Percentiles rank a stretch among this genome's conserved stretches.
These are phyloP conservation scores for Podospora appendiculata DNA, from an alignment of 495 filamentous ascomycete species.

Conservation along the genomic window DNA sequence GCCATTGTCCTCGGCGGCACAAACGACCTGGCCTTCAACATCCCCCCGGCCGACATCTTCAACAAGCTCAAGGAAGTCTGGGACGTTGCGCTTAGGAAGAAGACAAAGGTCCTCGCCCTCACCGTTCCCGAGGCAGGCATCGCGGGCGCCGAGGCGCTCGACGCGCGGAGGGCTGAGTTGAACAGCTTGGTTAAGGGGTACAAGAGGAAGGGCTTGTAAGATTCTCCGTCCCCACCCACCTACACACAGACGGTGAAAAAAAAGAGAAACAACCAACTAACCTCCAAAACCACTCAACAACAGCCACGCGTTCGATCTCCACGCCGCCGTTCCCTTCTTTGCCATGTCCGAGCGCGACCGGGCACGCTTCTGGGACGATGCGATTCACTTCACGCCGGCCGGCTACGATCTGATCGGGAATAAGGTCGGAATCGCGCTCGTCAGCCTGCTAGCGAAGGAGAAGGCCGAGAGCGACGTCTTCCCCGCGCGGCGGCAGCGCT, in stretches of 20 bases:
- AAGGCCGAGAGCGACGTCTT: conserved; percentile 13
- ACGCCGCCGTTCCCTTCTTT: conserved; percentile 43
- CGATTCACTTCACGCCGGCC: conserved; percentile 48
- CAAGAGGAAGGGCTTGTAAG: conserved; percentile 38
- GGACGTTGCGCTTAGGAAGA: conserved; percentile 35
- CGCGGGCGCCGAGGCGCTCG: conserved; percentile 12
- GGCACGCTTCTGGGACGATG: conserved; percentile 51
- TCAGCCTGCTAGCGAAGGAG: conserved; percentile 32
- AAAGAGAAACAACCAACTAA: background rate
- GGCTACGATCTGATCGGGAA: conserved; percentile 55
- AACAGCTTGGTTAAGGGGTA: conserved; percentile 46
- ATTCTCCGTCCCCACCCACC: conserved; percentile 2
- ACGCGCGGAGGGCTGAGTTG: conserved; percentile 34
- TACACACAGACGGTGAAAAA: too few species aligned
- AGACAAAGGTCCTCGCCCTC: conserved; percentile 48
- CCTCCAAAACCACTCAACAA: background rate
- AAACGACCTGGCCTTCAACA: conserved; percentile 22
- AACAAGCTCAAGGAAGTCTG: conserved; percentile 35
- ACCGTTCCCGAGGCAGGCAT: conserved; percentile 50
- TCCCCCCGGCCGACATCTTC: conserved; percentile 27
- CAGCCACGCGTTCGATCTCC: conserved; percentile 48
- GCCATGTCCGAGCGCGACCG: conserved; percentile 33
- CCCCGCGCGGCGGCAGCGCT: conserved; percentile 21
- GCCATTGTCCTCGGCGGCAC: conserved; percentile 50
- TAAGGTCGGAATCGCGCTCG: conserved; percentile 39